phyloP scores from a whole-genome alignment of 148 eudicot genomes.

The Chenopodium berlandieri region DNA sequence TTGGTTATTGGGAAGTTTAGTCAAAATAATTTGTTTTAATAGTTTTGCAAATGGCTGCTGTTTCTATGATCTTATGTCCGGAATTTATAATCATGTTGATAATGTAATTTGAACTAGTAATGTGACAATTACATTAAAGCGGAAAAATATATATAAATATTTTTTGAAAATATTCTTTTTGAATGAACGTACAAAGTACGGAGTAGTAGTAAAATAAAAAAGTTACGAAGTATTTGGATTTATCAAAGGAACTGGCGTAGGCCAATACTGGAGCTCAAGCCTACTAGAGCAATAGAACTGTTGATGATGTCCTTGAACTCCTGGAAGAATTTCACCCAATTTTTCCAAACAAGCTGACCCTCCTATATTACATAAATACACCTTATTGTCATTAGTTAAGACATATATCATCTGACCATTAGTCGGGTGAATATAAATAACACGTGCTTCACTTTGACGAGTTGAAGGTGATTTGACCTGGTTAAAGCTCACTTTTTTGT shows the following conservation, averaged over 20 bases:
- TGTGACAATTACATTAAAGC: too few relatives aligned
- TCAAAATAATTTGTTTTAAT: background rate
- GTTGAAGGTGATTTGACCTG: background rate
- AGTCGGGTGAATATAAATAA: background rate
- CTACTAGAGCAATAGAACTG: background rate
- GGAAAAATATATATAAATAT: too few relatives aligned
- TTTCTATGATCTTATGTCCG: too few relatives aligned
- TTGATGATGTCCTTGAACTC: too few relatives aligned
- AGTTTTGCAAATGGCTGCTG: background rate
- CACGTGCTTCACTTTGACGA: background rate
- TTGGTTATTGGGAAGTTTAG: background rate
- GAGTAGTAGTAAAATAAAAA: too few relatives aligned
- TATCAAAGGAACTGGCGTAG: background rate
- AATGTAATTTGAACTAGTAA: too few relatives aligned
- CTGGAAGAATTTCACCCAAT: background rate
- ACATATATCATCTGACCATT: background rate
- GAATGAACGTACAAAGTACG: too few relatives aligned
- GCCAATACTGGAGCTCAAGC: slow-evolving; percentile 2
- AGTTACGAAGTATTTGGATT: too few relatives aligned
- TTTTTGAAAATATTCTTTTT: too few relatives aligned
- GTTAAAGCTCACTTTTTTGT: background rate
- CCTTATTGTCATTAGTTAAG: background rate
- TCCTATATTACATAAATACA: background rate
- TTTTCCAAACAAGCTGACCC: background rate
- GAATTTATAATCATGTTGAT: too few relatives aligned